Percentiles rank a stretch among this genome's conserved stretches.
phyloP scores from a whole-genome alignment of 257 asterid species.

The Fraxinus quadrangulata region DNA sequence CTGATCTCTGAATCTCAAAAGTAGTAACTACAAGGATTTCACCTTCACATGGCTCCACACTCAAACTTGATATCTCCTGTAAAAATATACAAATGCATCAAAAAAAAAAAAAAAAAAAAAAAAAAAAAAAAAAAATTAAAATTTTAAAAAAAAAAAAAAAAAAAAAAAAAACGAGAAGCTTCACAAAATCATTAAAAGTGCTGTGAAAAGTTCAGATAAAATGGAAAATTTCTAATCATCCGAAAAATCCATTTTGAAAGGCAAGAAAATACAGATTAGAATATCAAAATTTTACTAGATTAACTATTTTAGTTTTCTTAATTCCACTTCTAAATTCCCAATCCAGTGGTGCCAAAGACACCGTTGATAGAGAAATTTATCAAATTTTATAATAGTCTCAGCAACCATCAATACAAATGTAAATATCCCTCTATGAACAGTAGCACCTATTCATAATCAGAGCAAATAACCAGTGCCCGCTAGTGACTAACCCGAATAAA shows the following conservation, averaged over 20 bases:
- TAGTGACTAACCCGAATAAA: background rate
- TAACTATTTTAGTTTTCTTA: background rate
- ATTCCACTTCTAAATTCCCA: constrained; percentile 15
- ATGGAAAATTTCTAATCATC: background rate
- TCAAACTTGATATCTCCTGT: constrained; percentile 95
- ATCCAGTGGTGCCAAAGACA: constrained; percentile 1
- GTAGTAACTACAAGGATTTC: constrained; percentile 73
- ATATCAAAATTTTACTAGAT: background rate
- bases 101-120: background rate
- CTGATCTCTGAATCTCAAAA: constrained; percentile 85
- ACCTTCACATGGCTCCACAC: constrained; percentile 84
- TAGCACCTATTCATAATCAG: background rate
- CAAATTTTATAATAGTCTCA: background rate
- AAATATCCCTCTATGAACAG: constrained; percentile 8
- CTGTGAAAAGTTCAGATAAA: background rate
- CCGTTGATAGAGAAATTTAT: constrained; percentile 1
- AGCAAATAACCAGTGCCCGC: background rate
- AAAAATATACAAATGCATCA: background rate
- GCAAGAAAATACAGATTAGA: background rate
- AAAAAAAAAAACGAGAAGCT: background rate
- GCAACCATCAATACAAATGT: constrained; percentile 5
- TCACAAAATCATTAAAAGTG: background rate
- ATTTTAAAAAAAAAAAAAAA: no score
- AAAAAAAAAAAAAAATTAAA: background rate
- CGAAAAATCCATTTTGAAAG: no score